Conservation (phyloP, 495 filamentous ascomycete species). For the Talaromyces adpressus region DNA sequence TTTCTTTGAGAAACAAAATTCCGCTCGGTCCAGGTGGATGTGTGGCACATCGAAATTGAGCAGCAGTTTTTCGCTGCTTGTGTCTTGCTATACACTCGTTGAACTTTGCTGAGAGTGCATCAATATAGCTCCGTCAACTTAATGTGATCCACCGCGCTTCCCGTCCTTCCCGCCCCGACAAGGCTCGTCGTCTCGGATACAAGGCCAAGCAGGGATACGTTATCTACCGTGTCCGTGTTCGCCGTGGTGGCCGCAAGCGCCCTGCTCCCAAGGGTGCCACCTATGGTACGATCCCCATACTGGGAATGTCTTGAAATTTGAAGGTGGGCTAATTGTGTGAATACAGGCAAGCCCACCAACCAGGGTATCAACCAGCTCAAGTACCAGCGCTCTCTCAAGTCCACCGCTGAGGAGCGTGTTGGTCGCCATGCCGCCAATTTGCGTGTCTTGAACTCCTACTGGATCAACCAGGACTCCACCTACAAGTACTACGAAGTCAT, state of each 20-base stretch:
- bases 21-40: conserved; percentile 32
- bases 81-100: conserved; percentile 98
- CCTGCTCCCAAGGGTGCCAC: conserved; percentile 97
- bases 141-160: conserved; percentile 99
- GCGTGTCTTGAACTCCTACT: conserved; percentile 99
- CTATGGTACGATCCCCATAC: conserved; percentile 61
- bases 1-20: neutral
- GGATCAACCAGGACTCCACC: conserved; percentile 99
- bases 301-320: neutral
- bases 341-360: conserved; percentile 96
- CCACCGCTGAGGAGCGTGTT: conserved; percentile 99
- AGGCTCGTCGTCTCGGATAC: conserved; percentile 99
- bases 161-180: conserved; percentile 96
- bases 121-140: conserved; percentile 97
- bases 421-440: conserved; percentile 97
- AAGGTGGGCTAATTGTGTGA: conserved; percentile 15
- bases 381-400: conserved; percentile 96
- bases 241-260: conserved; percentile 94
- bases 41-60: conserved; percentile 34
- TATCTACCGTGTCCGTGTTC: conserved; percentile 97
- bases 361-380: conserved; percentile 99
- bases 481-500: conserved; percentile 99
- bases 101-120: conserved; percentile 99
- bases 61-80: conserved; percentile 12
- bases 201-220: conserved; percentile 99